Conservation (phyloP, 306 rosid genomes). For the Trichosanthes cucumerina region DNA sequence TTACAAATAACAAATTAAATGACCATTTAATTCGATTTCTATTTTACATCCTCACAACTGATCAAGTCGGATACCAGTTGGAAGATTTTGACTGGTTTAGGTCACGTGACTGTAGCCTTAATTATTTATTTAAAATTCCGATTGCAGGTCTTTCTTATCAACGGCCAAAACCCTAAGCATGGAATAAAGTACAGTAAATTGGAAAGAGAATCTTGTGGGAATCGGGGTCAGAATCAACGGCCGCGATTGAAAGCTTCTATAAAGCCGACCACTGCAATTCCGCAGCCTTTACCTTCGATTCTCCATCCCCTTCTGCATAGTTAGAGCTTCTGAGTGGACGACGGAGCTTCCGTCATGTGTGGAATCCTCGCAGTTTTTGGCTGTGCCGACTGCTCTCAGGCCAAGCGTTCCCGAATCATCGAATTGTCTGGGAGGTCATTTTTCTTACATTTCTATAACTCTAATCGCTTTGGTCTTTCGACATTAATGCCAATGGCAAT, state of each 20-base stretch:
- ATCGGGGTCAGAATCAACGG: slow-evolving; percentile 26
- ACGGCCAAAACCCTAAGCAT: slow-evolving; percentile 15
- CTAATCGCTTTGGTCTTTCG: neutral
- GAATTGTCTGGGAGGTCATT: slow-evolving; percentile 74
- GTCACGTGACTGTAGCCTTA: neutral
- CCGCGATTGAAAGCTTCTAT: neutral
- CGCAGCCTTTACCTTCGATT: slow-evolving; percentile 18
- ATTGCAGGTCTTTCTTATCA: neutral
- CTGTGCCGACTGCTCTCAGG: slow-evolving; percentile 63
- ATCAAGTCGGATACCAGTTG: neutral
- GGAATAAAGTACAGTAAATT: neutral
- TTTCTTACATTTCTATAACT: neutral
- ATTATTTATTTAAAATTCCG: neutral
- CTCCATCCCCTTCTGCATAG: neutral
- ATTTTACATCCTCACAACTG: neutral
- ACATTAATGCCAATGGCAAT: neutral
- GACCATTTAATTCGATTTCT: neutral
- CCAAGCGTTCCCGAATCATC: slow-evolving; percentile 79
- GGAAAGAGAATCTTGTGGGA: slow-evolving; percentile 23
- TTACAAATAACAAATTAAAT: neutral
- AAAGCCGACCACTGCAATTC: neutral
- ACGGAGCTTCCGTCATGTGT: slow-evolving; percentile 64
- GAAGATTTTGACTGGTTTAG: neutral
- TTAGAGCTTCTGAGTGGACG: neutral
- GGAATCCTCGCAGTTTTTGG: slow-evolving; percentile 92